phyloP scores from a whole-genome alignment of 2,329 filamentous ascomycete genomes.

The Microthyrium microscopicum region DNA sequence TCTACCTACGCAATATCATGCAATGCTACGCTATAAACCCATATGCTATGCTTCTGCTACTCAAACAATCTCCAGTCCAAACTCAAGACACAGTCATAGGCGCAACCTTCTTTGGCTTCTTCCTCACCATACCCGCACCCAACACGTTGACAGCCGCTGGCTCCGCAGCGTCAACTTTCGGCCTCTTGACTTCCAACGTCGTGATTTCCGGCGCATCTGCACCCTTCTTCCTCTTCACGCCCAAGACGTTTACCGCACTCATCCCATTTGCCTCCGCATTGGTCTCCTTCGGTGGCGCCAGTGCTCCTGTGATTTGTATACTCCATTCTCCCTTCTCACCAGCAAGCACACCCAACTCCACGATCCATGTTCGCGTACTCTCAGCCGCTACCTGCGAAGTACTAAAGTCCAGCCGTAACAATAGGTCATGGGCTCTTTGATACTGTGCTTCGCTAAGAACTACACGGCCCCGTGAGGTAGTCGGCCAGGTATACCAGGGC shows the following conservation, averaged over 20 bases:
- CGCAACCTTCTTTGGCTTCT: slow-evolving; percentile 7
- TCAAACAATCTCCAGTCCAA: not conserved
- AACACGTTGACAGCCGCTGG: slow-evolving; percentile 7
- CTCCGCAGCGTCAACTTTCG: not conserved
- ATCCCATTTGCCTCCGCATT: slow-evolving; percentile 11
- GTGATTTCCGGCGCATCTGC: slow-evolving; percentile 6
- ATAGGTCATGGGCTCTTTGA: slow-evolving; percentile 48
- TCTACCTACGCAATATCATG: too few relatives aligned
- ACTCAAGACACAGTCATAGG: not conserved
- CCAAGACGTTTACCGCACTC: slow-evolving; percentile 13
- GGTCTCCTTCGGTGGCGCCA: slow-evolving; percentile 6
- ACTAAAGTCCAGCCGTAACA: slow-evolving; percentile 59
- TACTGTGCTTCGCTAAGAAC: slow-evolving; percentile 49
- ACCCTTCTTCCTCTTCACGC: slow-evolving; percentile 19
- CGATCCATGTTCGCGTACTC: slow-evolving; percentile 55
- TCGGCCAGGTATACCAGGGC: slow-evolving; percentile 50
- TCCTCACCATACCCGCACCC: slow-evolving; percentile 9
- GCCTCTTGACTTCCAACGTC: slow-evolving; percentile 1
- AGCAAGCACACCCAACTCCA: slow-evolving; percentile 39
- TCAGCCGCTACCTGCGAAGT: slow-evolving; percentile 43
- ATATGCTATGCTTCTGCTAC: not conserved
- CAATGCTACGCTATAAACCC: not conserved
- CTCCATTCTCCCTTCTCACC: slow-evolving; percentile 10
- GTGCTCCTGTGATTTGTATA: not conserved
- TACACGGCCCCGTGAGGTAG: slow-evolving; percentile 42